phyloP scores from a whole-genome alignment of 257 asterid species.

The Nicotiana sylvestris region DNA sequence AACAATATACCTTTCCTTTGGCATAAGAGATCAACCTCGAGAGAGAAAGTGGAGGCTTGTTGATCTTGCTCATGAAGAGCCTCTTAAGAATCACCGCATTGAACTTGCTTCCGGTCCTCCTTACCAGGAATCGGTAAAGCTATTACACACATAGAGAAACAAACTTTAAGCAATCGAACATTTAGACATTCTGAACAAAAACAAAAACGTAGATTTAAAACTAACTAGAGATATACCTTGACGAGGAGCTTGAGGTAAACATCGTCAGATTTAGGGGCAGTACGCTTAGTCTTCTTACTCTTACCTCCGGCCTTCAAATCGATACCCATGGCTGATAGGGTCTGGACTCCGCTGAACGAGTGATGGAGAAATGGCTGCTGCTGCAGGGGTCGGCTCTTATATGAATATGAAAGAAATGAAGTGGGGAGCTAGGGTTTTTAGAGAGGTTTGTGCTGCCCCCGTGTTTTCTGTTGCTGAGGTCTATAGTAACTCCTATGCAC shows the following conservation, averaged over 20 bases:
- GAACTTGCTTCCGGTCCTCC: constrained; percentile 94
- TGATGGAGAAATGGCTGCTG: not conserved
- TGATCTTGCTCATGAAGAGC: constrained; percentile 82
- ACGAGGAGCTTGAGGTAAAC: constrained; percentile 74
- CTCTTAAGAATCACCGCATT: constrained; percentile 79
- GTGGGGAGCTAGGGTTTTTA: constrained; percentile 12
- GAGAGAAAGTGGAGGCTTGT: constrained; percentile 84
- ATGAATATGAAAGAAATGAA: not conserved
- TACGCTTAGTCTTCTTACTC: constrained; percentile 84
- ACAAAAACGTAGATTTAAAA: not conserved
- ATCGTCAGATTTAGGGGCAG: constrained; percentile 75
- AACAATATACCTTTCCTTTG: constrained; percentile 57
- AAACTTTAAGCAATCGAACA: not conserved
- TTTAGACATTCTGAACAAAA: not conserved
- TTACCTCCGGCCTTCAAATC: constrained; percentile 95
- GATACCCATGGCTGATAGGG: constrained; percentile 41
- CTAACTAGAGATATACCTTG: constrained; percentile 33
- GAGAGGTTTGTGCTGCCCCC: constrained; percentile 4
- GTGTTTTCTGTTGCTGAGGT: not conserved
- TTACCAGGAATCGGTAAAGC: constrained; percentile 83
- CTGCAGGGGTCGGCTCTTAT: not conserved
- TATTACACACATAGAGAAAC: constrained; percentile 10
- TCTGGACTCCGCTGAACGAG: constrained; percentile 5
- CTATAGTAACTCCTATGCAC: not conserved
- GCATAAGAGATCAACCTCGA: constrained; percentile 61